Base-by-base conservation (phyloP, 176 grass and related monocot genomes). In the Lolium perenne region DNA sequence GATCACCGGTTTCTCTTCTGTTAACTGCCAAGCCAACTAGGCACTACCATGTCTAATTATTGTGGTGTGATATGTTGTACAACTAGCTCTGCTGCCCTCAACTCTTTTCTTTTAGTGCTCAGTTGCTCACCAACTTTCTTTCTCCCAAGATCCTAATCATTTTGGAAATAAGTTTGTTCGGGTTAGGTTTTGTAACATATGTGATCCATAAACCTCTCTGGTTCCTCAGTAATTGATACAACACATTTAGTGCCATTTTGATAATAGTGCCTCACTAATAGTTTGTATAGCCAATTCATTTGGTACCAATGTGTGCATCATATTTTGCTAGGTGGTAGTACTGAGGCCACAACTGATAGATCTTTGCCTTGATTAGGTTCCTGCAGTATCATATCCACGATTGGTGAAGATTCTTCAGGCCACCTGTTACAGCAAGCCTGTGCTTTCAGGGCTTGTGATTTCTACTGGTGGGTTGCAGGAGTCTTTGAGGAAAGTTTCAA, bases 391-490 rank as follows among this genome's bases (percentile, higher is more conserved):
- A n/a, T 98, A 94, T 91, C 97, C 93, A 83, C 87, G 75, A 43
- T 86, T 98, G 22, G 90, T 98, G 85, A 93, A 98, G 62, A 92
- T 98, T 91, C 93, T 98, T 77, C 83, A 65, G 49, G 88, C 88
- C 67, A 88, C 65, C 64, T 91, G 86, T 84, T 98, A 92, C 87
- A 98, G 96, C 71, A 84, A 83, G 65, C 61, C 49, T 89, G 91
- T 98, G 84, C 96, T 95, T 77, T 91, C 96, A 80, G 93, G 96
- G 21, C 90, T 98, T 73, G 96, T 98, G 65, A 91, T 98, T 81
- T 92, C 96, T 91, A 91, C 82, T n/a, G 96, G 96, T 89, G 96
- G 90, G 66, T 92, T 98, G 86, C 96, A 95, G 79, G 96, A 94
- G 69, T 98, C 93, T 54, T 84, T 98, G 84, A 86, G 81, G 58